Evolutionary conservation across 169 alveolate species (phyloP).

Genomic region (Cyclospora cayetanensis): DNA sequence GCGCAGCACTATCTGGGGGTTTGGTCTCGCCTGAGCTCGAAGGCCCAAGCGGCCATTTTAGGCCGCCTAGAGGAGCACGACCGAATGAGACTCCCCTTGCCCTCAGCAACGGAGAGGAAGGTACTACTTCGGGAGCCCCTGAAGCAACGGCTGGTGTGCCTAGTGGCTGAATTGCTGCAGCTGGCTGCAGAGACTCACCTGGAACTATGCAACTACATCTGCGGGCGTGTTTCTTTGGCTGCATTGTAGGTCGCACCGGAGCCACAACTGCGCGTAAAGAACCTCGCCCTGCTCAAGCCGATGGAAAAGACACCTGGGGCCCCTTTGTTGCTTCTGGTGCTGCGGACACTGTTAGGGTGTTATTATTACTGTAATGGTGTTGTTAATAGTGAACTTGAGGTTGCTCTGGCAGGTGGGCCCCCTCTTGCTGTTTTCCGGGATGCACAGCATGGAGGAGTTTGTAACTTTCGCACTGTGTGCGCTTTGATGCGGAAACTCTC

Average conservation of each 20-base stretch:
- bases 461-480: not conserved
- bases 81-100: not conserved
- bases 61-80: not conserved
- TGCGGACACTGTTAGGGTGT: not conserved
- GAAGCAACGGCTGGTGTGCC: too few relatives aligned
- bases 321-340: not conserved
- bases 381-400: too few relatives aligned
- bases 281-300: not conserved
- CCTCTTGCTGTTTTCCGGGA: not conserved
- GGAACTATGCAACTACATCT: not conserved
- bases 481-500: not conserved
- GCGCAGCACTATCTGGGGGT: not conserved
- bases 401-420: not conserved
- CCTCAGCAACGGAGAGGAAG: not conserved
- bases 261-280: not conserved
- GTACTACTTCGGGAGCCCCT: too few relatives aligned
- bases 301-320: slow-evolving; percentile 8
- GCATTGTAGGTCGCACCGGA: not conserved
- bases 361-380: too few relatives aligned
- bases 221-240: not conserved
- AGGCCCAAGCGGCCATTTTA: not conserved
- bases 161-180: not conserved
- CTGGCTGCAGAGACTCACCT: not conserved
- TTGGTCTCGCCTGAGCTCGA: not conserved
- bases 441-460: not conserved